Evolutionary conservation across 306 rosid genomes (phyloP).

Genomic region (Cajanus cajan): DNA sequence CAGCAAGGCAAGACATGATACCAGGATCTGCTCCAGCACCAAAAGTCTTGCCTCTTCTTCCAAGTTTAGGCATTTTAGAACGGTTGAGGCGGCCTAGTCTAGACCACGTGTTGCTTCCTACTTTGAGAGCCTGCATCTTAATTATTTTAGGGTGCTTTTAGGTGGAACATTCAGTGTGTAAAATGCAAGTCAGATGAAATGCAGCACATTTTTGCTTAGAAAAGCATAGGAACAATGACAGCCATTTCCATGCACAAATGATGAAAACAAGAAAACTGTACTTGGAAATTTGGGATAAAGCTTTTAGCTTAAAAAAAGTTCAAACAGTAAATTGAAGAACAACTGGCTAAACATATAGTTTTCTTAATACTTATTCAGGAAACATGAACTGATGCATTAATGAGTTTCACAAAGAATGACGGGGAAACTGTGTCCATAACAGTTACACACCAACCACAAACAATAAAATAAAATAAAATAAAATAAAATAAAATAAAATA

Average conservation of each 20-base stretch:
- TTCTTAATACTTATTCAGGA: not conserved
- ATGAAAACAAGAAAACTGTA: slow-evolving; percentile 8
- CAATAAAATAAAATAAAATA: not conserved
- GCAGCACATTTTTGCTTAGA: not conserved
- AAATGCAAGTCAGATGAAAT: not conserved
- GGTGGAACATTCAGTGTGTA: slow-evolving; percentile 3
- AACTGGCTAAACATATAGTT: not conserved
- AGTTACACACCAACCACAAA: not conserved
- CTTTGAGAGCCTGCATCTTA: slow-evolving; percentile 64
- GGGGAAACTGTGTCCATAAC: slow-evolving; percentile 18
- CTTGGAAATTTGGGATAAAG: slow-evolving; percentile 10
- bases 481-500: not conserved
- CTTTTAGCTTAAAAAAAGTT: not conserved
- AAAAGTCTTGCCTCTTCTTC: slow-evolving; percentile 61
- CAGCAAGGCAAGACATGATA: slow-evolving; percentile 89
- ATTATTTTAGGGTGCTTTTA: slow-evolving; percentile 9
- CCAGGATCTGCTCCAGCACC: slow-evolving; percentile 94
- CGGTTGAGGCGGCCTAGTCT: slow-evolving; percentile 92
- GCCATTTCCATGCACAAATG: not conserved
- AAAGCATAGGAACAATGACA: not conserved
- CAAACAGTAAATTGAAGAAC: not conserved
- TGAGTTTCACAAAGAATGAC: not conserved
- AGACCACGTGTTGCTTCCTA: slow-evolving; percentile 85
- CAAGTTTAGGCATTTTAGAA: slow-evolving; percentile 82
- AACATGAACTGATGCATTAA: not conserved